Conservation (phyloP, 78 protist genomes). For the Dictyostelium brefeldianum region DNA sequence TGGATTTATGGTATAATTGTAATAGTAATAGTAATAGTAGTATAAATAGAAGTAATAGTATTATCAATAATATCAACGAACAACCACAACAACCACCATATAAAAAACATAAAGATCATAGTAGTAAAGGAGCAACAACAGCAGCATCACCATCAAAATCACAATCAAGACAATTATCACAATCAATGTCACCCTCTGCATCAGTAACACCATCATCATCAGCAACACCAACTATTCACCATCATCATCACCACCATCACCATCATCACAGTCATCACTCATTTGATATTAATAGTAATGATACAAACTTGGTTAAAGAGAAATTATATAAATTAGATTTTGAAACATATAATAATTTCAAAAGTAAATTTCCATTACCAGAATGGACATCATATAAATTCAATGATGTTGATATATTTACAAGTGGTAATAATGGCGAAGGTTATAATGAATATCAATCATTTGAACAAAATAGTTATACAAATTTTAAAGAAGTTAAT, state of each 20-base stretch:
- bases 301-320: background rate
- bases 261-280: background rate
- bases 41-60: background rate
- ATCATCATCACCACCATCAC: background rate
- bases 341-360: slow-evolving; percentile 11
- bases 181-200: background rate
- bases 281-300: background rate
- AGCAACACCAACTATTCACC: background rate
- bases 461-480: background rate
- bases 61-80: background rate
- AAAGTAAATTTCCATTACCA: slow-evolving; percentile 5
- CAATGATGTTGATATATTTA: slow-evolving; percentile 38
- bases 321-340: background rate
- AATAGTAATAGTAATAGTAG: background rate
- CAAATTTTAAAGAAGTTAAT: background rate
- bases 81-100: background rate
- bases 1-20: slow-evolving; percentile 48
- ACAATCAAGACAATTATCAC: background rate
- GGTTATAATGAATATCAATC: background rate
- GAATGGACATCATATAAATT: slow-evolving; percentile 34
- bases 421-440: background rate
- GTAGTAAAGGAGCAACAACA: background rate
- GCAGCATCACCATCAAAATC: background rate
- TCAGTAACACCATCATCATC: background rate
- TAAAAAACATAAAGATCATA: background rate